Evolutionary conservation across 176 grass and related monocot genomes (phyloP).

Genomic region (Zea luxurians): DNA sequence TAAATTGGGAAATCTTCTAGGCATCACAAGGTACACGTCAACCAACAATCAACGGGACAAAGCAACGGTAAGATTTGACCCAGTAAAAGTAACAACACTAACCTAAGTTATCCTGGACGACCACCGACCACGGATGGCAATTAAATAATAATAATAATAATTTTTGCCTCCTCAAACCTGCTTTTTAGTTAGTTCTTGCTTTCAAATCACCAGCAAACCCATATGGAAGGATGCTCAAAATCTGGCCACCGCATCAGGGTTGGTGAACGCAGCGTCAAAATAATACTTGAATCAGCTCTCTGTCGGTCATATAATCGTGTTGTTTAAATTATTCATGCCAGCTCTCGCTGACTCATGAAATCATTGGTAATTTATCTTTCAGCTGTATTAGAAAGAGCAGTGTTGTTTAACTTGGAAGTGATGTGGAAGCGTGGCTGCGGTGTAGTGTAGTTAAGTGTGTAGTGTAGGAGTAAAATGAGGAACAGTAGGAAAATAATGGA

Average conservation of each 20-base stretch:
- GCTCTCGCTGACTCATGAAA: background rate
- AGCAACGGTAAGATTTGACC: background rate
- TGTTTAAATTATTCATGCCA: background rate
- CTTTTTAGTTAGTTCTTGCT: background rate
- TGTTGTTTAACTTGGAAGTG: background rate
- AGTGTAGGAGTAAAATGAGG: background rate
- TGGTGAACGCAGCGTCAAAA: conserved; percentile 18
- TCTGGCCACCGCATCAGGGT: conserved; percentile 2
- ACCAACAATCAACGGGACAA: background rate
- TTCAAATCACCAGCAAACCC: conserved; percentile 7
- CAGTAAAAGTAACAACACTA: background rate
- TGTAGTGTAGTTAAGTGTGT: conserved; percentile 4
- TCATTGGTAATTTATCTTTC: conserved; percentile 11
- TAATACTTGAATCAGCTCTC: conserved; percentile 13
- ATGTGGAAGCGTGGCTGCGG: conserved; percentile 1
- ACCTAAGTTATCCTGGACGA: background rate
- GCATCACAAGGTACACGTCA: background rate
- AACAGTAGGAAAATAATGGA: conserved; percentile 33
- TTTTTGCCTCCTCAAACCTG: background rate
- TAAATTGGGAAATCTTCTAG: background rate
- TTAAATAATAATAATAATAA: background rate
- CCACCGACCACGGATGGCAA: background rate
- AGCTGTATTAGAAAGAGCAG: background rate
- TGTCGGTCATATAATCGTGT: conserved; percentile 11
- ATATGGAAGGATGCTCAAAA: background rate